phyloP scores from a whole-genome alignment of 345 rosid genomes.

The Isatis tinctoria region DNA sequence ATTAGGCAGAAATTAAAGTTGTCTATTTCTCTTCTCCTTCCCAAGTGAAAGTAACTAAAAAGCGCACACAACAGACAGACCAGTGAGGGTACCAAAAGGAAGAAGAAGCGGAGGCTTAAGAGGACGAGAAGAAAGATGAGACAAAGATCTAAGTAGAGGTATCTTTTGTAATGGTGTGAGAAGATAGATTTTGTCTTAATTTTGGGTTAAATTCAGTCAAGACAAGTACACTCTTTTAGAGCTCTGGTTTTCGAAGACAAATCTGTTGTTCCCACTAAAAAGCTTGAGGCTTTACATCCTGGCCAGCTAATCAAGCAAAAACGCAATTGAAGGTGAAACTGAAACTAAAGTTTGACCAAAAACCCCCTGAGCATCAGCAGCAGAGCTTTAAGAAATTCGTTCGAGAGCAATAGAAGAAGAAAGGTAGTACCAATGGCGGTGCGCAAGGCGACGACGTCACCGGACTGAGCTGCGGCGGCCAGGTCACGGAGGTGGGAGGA shows the following conservation, averaged over 20 bases:
- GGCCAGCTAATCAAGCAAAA: not conserved
- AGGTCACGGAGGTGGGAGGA: conserved; percentile 75
- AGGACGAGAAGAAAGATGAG: not conserved
- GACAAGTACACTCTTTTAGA: not conserved
- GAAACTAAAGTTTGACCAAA: not conserved
- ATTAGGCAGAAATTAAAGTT: not conserved
- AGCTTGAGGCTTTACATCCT: not conserved
- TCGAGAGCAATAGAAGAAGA: not conserved
- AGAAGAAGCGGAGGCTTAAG: not conserved
- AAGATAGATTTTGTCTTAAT: not conserved
- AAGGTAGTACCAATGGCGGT: conserved; percentile 54
- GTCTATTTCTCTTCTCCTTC: not conserved
- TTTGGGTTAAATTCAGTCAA: not conserved
- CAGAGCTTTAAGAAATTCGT: not conserved
- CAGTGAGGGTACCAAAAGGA: not conserved
- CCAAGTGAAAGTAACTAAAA: not conserved
- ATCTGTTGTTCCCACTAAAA: not conserved
- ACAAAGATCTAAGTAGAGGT: not conserved
- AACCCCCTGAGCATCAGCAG: not conserved
- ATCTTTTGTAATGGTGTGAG: not conserved
- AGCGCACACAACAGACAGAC: not conserved
- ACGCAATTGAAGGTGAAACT: not conserved
- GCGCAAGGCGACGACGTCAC: conserved; percentile 69
- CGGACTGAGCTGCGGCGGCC: conserved; percentile 58
- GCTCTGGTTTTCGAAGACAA: not conserved